Percentiles rank a stretch among this genome's conserved stretches.
phyloP scores from a whole-genome alignment of 2,329 filamentous ascomycete species.

The Claviceps sp. region DNA sequence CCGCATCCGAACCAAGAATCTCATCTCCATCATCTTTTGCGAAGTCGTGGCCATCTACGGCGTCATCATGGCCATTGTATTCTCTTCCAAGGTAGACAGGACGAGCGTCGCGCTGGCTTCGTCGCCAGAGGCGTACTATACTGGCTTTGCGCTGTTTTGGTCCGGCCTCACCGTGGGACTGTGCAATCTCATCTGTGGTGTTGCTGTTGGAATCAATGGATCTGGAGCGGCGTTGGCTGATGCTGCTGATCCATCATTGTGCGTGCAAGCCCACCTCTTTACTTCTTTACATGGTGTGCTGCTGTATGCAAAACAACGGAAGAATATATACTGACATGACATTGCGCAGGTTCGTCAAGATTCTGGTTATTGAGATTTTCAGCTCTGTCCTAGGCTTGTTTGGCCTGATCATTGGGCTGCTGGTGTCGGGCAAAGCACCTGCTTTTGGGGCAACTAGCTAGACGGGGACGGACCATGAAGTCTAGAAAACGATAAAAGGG shows the following conservation, averaged over 20 bases:
- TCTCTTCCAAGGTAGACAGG: constrained; percentile 71
- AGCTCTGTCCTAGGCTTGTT: constrained; percentile 95
- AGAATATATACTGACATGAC: constrained; percentile 11
- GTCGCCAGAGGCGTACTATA: constrained; percentile 76
- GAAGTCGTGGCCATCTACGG: constrained; percentile 99
- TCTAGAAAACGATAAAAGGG: not conserved
- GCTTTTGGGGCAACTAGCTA: constrained; percentile 9
- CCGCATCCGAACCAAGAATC: constrained; percentile 96
- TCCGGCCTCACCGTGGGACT: constrained; percentile 83
- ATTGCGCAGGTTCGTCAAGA: constrained; percentile 75
- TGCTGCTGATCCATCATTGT: constrained; percentile 84
- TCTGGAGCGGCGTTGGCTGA: constrained; percentile 93
- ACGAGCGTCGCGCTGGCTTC: constrained; percentile 53
- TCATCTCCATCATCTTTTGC: constrained; percentile 99
- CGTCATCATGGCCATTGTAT: constrained; percentile 99
- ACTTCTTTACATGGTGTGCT: not conserved
- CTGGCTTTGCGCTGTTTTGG: constrained; percentile 94
- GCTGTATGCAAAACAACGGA: no score
- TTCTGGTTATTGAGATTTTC: constrained; percentile 98
- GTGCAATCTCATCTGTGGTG: constrained; percentile 92
- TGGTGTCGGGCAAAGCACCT: constrained; percentile 71
- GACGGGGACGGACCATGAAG: not conserved
- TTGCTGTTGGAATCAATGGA: constrained; percentile 95
- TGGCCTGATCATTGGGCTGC: constrained; percentile 84
- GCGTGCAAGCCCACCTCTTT: constrained; percentile 25